Conservation (phyloP, 257 asterid species). For the Jacaranda copaia region DNA sequence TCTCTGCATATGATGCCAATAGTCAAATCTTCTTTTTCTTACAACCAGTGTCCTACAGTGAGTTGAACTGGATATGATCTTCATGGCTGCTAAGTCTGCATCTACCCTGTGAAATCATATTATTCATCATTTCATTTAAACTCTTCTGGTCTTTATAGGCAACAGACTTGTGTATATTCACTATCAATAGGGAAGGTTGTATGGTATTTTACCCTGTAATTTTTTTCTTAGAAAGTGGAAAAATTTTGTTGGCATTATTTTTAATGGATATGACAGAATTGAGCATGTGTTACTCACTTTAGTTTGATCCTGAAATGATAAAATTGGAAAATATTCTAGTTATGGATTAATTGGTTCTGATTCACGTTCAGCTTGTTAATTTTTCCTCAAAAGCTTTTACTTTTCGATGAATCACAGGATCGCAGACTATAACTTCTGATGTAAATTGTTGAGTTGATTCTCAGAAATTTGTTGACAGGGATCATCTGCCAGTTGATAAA, state of each 20-base stretch:
- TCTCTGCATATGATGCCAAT: background rate
- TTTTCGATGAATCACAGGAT: constrained; percentile 31
- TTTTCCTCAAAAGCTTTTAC: background rate
- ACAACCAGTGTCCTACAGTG: background rate
- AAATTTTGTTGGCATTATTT: constrained; percentile 9
- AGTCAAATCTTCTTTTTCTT: background rate
- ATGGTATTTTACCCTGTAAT: constrained; percentile 11
- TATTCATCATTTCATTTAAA: constrained; percentile 1
- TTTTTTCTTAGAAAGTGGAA: background rate
- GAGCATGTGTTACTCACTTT: constrained; percentile 26
- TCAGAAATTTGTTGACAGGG: constrained; percentile 57
- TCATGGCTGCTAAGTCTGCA: constrained; percentile 20
- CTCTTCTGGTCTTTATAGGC: constrained; percentile 9
- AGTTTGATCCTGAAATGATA: constrained; percentile 21
- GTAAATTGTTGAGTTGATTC: constrained; percentile 35
- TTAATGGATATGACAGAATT: constrained; percentile 17
- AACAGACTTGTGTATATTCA: background rate
- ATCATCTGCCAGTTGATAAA: constrained; percentile 53
- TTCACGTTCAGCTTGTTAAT: constrained; percentile 27
- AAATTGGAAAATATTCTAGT: constrained; percentile 7
- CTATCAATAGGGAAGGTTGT: constrained; percentile 7
- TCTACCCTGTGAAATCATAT: constrained; percentile 14
- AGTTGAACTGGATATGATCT: constrained; percentile 17
- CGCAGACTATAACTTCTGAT: constrained; percentile 26
- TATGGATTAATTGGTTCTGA: constrained; percentile 22